Evolutionary conservation across 1,284 basidiomycete species (phyloP), one percentile per base, ranked within the genome.

Genomic region (Leucoagaricus sp.): DNA sequence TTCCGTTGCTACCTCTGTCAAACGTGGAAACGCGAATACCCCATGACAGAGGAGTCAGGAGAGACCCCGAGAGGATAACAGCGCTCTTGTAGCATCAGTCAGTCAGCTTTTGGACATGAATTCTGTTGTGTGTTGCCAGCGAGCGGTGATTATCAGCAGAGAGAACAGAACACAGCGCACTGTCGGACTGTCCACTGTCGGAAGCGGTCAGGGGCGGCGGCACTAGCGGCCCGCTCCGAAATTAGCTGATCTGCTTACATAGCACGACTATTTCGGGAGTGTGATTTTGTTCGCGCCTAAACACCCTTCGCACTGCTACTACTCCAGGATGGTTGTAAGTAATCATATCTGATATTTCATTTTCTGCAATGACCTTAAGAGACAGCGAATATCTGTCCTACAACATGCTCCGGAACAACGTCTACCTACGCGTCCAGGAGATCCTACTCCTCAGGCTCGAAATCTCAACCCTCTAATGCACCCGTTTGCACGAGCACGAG

Each of bases 401-500:
- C 92, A 95, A 67, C 90, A 94, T 80, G 89, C 87, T 15, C 85
- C 90, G 10, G 83, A 89, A 44, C 73, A 80, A 3, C 91, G 94
- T 71, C 75, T 93, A 3, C 90, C 89, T 15, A 70, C 70, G 23
- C 76, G 89, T 17, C 85, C 80, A 21, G 91, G 93, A 21, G 92
- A 94, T 67, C 90, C 92, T 4, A 91, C 89, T 0, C 96, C 96
- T 0, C 84, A 87, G 1, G 93, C 92, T 12, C 83, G 96, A 54
- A 99, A 99, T 72, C 85, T 99, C 41, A 89, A 98, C 67, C 95
- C 96, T 0, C 79, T 94, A 19, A 85, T 95, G 72, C 96, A 99
- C 69, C 97, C 96, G 0, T 98, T 99, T 70, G 82, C 94, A 3
- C 88, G 92, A 45, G 91, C 94, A 12, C 79, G 97, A 59, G 96